Base-by-base conservation (phyloP, 805 yeast genomes). In the Suhomyces faveliae region DNA sequence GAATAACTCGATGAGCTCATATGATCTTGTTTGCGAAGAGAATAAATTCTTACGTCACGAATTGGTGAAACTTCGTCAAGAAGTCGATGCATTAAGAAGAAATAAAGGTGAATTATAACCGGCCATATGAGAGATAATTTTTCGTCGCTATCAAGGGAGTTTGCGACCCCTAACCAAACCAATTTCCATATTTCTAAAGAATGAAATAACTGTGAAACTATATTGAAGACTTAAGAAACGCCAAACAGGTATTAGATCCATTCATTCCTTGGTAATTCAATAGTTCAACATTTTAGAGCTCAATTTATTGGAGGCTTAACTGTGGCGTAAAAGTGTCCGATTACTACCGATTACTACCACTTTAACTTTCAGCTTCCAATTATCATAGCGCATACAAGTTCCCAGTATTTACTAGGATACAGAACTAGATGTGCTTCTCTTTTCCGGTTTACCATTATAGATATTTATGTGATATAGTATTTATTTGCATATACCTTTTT, bases 11-110 rank as follows among this genome's bases (percentile, higher is more conserved):
- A 22, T 47, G 19, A 21, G 43, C 30, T 40, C 45, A 10, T 39
- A 44, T 10, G 56, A 50, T n/a, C 40, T 41, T 42, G 44, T 48
- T 3, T 45, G 46, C 23, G 56, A 53, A 22, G 57, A 53, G 24
- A 53, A 51, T 37, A 46, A 43, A 43, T 21, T 29, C 10, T 47
- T 53, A 40, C 50, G 48, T 23, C 25, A 40, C 35, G 57, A 53
- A 24, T 35, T 51, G 46, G 43, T 38, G 40, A 41, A 48, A n/a
- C 47, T 51, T 27, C 37, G 47, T 19, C 50, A 45, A 43, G 56
- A 53, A 38, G 10, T 51, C n/a, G 50, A 48, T 24, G 20, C 35
- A 6, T n/a, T 40, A 12, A 37, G 27, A 20, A 42, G 44, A 35
- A 38, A 13, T 13, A 30, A 35, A 20, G 40, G 17, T 21, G 25